Conservation (phyloP, 148 eudicot species). For the Vaccinium corymbosum region DNA sequence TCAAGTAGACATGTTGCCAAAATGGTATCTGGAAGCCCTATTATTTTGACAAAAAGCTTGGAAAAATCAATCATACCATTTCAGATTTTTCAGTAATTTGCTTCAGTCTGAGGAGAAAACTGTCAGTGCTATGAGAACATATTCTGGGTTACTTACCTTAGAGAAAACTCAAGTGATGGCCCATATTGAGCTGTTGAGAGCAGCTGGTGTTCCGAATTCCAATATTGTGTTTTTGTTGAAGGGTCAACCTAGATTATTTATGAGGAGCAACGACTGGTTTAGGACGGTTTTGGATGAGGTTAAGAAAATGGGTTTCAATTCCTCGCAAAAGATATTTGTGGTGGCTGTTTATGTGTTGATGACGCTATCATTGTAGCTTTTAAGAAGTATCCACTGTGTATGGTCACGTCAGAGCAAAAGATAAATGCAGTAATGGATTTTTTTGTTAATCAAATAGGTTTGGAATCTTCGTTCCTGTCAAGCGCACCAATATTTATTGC, state of each 20-base stretch:
- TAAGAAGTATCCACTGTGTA: background rate
- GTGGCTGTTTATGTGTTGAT: slow-evolving; percentile 6
- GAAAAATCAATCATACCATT: background rate
- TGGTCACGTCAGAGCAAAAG: background rate
- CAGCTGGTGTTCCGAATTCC: slow-evolving; percentile 7
- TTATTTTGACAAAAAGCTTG: background rate
- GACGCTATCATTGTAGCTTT: background rate
- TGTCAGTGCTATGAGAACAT: background rate
- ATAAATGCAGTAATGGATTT: background rate
- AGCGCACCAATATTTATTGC: background rate
- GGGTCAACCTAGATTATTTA: slow-evolving; percentile 4
- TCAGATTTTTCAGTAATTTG: background rate
- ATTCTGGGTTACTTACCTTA: background rate
- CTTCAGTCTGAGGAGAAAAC: background rate
- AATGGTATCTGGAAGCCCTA: background rate
- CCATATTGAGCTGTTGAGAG: background rate
- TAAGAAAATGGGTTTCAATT: slow-evolving; percentile 25
- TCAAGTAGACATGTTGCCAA: background rate
- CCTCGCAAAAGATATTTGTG: slow-evolving; percentile 11
- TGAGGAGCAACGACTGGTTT: background rate
- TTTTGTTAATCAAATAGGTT: background rate
- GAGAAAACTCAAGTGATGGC: background rate
- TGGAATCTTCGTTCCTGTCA: background rate
- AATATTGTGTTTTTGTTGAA: slow-evolving; percentile 16
- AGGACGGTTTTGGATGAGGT: slow-evolving; percentile 22